Base-by-base conservation (phyloP, 2,329 filamentous ascomycete species). In the Fusarium goolgardi region DNA sequence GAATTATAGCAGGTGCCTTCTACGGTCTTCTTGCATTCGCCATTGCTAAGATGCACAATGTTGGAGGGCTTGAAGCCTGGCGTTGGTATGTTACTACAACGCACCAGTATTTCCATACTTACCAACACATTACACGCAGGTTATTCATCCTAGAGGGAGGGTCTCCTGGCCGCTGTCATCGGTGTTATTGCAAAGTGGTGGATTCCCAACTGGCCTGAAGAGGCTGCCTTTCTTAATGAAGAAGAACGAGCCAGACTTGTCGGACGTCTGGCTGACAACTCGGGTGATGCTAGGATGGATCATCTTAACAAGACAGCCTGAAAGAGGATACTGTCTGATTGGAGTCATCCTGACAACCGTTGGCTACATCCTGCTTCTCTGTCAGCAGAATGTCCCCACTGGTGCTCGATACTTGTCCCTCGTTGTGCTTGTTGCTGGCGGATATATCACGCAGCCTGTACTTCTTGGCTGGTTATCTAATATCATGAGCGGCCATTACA, bases 171-270 rank as follows among this genome's bases (percentile, higher is more conserved):
- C 0, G 84, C 92, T 0, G 2, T 93, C 1, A 83, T 92, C 2
- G 92, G 91, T 0, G 60, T 89, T 4, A 70, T 82, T 1, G 88
- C 87, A 1, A 94, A 91, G 79, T 94, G 88, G 81, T 82, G 89
- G 67, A 86, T 96, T 1, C 85, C 92, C 67, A 92, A 97, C 74
- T 96, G 93, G 71, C 94, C 94, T 0, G 92, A 93, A 69, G 88
- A 91, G 21, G 92, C 92, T 0, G 85, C 70, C 0, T 97, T 96
- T 74, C 83, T 97, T n/a, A 88, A 86, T 0, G 85, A 88, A 5
- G 85, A 88, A 31, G 92, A 97, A 71, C 86, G 90, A 6, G 85
- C 84, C 0, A 88, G 93, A 46, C 90, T 96, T 0, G 80, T 93
- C 3, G 85, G 86, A 12, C 86, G 93, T 0, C 81, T 97, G 13